These are phyloP conservation scores for Blastocystis sp. DNA, from an alignment of 352 stramenopile genomes.

Conservation along the genomic window DNA sequence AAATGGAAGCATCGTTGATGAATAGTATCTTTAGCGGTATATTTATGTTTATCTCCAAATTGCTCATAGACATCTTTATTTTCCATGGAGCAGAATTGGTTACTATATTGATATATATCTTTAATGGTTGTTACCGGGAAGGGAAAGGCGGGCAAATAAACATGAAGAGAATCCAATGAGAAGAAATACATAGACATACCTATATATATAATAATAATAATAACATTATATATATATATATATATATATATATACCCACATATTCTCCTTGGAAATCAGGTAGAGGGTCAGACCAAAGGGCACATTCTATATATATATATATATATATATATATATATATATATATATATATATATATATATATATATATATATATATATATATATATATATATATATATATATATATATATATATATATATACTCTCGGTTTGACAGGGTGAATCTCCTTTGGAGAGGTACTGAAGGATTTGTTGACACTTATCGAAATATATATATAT, in stretches of 20 bases:
- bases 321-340: neutral
- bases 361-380: neutral
- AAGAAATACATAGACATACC: constrained; percentile 34
- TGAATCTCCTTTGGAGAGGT: constrained; percentile 14
- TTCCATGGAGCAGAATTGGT: constrained; percentile 12
- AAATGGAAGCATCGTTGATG: constrained; percentile 32
- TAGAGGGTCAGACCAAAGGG: constrained; percentile 22
- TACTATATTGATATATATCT: constrained; percentile 14
- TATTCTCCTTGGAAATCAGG: constrained; percentile 9
- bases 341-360: neutral
- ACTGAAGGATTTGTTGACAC: constrained; percentile 11
- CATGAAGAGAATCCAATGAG: constrained; percentile 25
- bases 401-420: neutral
- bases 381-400: neutral
- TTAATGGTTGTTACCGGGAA: constrained; percentile 1
- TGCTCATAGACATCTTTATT: constrained; percentile 5
- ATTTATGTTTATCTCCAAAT: constrained; percentile 8
- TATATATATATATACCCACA: no score
- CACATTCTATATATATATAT: constrained; percentile 16
- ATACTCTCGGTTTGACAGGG: no score
- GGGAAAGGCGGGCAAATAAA: neutral
- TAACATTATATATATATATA: no score
- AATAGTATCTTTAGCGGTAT: constrained; percentile 14
- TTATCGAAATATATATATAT: constrained; percentile 3
- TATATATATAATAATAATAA: no score